Percentiles rank a stretch among this genome's conserved stretches.
Conservation (phyloP, 768 basidiomycete genomes). For the Leccinum olivaceopallidum region DNA sequence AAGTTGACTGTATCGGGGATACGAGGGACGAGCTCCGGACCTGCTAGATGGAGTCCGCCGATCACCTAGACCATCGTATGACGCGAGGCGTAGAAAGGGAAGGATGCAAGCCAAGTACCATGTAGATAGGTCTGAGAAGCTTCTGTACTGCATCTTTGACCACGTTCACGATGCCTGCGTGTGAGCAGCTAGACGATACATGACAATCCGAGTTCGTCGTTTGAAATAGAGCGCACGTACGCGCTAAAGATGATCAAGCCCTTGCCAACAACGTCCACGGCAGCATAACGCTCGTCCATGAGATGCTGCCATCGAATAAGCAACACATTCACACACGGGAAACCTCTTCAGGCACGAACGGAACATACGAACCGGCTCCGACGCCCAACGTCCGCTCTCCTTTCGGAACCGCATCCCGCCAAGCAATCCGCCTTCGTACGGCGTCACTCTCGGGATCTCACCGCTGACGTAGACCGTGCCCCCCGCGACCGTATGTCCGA, state of each 20-base stretch:
- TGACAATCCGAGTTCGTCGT: not conserved
- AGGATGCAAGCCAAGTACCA: conserved; percentile 45
- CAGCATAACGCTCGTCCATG: conserved; percentile 82
- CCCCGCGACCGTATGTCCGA: conserved; percentile 66
- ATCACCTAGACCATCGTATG: conserved; percentile 50
- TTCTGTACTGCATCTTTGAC: conserved; percentile 63
- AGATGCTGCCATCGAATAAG: conserved; percentile 50
- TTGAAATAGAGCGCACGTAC: conserved; percentile 41
- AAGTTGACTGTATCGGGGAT: conserved; percentile 73
- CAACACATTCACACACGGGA: not conserved
- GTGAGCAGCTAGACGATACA: conserved; percentile 51
- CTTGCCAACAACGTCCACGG: conserved; percentile 76
- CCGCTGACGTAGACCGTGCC: conserved; percentile 77
- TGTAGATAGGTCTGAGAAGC: conserved; percentile 71
- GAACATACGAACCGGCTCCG: conserved; percentile 48
- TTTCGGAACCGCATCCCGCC: conserved; percentile 65
- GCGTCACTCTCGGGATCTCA: conserved; percentile 70
- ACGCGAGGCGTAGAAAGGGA: not conserved
- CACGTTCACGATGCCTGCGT: conserved; percentile 87
- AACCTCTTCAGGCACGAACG: not conserved
- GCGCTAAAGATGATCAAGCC: conserved; percentile 84
- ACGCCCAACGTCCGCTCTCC: conserved; percentile 41
- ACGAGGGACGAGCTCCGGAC: conserved; percentile 60
- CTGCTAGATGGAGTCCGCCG: conserved; percentile 83
- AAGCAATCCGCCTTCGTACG: conserved; percentile 66